Evolutionary conservation across 169 alveolate genomes (phyloP).

Genomic region (Plasmodium sp.): DNA sequence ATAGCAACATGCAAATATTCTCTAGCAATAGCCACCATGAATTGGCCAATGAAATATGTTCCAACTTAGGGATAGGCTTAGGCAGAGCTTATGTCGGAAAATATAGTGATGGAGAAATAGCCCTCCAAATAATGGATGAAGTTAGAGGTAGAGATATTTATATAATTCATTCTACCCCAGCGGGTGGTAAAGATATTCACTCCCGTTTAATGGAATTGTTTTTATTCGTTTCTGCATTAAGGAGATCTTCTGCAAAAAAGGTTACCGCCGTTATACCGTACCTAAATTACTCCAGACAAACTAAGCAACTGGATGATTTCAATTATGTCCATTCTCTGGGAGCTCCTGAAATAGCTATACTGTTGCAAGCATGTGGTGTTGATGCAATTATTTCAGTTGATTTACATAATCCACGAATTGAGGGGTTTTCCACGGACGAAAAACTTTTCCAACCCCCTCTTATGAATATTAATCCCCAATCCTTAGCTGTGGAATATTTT

Average conservation of each 20-base stretch:
- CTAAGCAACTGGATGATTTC: constrained; percentile 39
- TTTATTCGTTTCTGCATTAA: constrained; percentile 81
- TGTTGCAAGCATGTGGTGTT: constrained; percentile 84
- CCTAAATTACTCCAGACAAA: constrained; percentile 90
- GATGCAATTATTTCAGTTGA: constrained; percentile 85
- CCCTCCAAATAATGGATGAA: constrained; percentile 87
- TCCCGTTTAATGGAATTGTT: constrained; percentile 76
- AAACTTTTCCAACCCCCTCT: constrained; percentile 77
- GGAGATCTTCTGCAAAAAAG: constrained; percentile 91
- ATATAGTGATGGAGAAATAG: constrained; percentile 92
- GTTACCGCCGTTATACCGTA: constrained; percentile 92
- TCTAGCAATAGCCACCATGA: constrained; percentile 80
- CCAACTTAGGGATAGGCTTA: constrained; percentile 83
- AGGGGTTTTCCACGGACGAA: constrained; percentile 78
- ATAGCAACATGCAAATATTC: constrained; percentile 75
- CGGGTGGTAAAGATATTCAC: constrained; percentile 86
- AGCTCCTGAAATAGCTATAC: constrained; percentile 67
- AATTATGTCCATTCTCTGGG: constrained; percentile 62
- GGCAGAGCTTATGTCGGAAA: constrained; percentile 84
- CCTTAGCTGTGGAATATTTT: constrained; percentile 81
- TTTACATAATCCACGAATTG: constrained; percentile 83
- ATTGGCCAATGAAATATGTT: constrained; percentile 81
- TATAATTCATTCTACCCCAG: constrained; percentile 88
- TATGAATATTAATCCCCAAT: constrained; percentile 82
- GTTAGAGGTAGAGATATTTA: constrained; percentile 91